Evolutionary conservation across 306 rosid species (phyloP).

Genomic region (Malus sieversii): DNA sequence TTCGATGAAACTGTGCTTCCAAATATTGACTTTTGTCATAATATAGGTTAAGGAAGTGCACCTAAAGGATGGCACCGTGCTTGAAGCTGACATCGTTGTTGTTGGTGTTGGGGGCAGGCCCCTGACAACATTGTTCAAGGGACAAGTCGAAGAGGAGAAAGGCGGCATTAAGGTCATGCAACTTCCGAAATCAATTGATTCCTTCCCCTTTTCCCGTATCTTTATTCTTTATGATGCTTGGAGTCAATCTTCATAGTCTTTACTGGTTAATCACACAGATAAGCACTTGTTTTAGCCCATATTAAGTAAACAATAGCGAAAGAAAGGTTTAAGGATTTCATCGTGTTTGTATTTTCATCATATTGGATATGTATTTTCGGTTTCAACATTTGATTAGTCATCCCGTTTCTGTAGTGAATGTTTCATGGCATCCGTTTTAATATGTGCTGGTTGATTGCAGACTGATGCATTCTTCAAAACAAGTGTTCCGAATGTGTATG

Average conservation of each 20-base stretch:
- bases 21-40: neutral
- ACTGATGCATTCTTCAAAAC: slow-evolving; percentile 82
- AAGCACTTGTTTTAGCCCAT: neutral
- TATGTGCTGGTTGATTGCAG: slow-evolving; percentile 33
- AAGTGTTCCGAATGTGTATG: slow-evolving; percentile 76
- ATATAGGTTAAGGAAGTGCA: slow-evolving; percentile 84
- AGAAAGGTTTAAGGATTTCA: no score
- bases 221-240: neutral
- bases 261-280: neutral
- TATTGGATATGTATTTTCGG: neutral
- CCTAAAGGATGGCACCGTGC: slow-evolving; percentile 84
- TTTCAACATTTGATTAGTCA: neutral
- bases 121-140: slow-evolving; percentile 66
- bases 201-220: neutral
- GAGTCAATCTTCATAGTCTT: neutral
- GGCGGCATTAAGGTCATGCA: slow-evolving; percentile 81
- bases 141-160: slow-evolving; percentile 91
- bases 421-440: neutral
- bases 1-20: neutral
- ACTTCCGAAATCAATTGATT: neutral
- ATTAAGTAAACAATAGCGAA: no score
- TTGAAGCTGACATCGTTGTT: slow-evolving; percentile 87
- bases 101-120: slow-evolving; percentile 98
- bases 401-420: neutral
- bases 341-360: no score